Base-by-base conservation (phyloP, 192 early-diverging fungal genomes). In the Kickxella alabastrina region DNA sequence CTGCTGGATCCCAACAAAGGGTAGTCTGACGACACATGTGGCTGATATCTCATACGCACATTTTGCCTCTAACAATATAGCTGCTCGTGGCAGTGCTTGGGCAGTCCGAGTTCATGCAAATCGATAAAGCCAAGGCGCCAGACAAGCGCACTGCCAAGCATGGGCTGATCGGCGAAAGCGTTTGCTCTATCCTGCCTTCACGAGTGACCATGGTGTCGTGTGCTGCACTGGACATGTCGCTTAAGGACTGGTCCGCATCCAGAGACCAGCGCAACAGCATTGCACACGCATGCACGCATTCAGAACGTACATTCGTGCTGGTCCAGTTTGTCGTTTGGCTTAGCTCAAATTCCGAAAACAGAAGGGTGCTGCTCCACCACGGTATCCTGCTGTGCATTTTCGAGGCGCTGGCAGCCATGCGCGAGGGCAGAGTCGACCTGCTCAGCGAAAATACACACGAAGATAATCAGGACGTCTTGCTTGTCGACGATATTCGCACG, bases 341-440 rank as follows among this genome's bases (percentile, higher is more conserved):
- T 21, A 24, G 54, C 46, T 27, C 10, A 23, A 41, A 34, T 26
- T 25, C 32, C 14, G 28, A 44, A 10, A 70, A 70, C 41, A 49
- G 59, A 7, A 49, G 41, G 14, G 60, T 70, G 19, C 21, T 70
- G 34, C 15, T 58, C 35, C 67, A 70, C 42, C 67, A 70, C 27
- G 55, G 32, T 15, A 26, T 41, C 19, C 18, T 46, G 9, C 22
- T 32, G 2, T 36, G 32, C 17, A 23, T 56, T 5, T 26, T 49
- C 40, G 34, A 53, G 43, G 13, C 46, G 17, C 35, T 70, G 24
- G 49, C 24, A 12, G 40, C 27, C 6, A 40, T 68, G 17, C 65
- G 58, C 28, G 23, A 26, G 38, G 10, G 19, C 36, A 26, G 36
- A 13, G 21, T 26, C 3, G 58, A 68, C 35, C n/a, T 61, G 23